phyloP scores from a whole-genome alignment of 768 basidiomycete genomes.

The Tephrocybe sp. region DNA sequence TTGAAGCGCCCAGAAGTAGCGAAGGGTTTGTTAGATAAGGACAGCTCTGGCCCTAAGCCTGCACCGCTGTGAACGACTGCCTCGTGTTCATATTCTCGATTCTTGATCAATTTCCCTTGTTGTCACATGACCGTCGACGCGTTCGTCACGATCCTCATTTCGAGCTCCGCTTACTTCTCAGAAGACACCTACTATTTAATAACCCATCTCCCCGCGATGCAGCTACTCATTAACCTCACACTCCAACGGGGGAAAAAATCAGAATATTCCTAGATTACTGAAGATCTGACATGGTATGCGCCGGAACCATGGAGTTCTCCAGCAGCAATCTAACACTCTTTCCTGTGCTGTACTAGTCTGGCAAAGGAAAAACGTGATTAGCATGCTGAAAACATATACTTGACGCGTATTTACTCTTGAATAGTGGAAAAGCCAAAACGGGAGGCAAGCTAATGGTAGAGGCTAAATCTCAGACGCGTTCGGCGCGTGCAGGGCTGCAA shows the following conservation, averaged over 20 bases:
- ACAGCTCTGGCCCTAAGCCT: constrained; percentile 3
- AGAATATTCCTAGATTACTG: background rate
- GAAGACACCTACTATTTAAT: constrained; percentile 7
- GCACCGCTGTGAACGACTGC: constrained; percentile 18
- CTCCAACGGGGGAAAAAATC: background rate
- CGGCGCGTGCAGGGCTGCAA: constrained; percentile 61
- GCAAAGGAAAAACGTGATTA: constrained; percentile 55
- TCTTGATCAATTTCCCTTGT: constrained; percentile 2
- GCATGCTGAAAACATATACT: background rate
- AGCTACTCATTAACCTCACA: constrained; percentile 4
- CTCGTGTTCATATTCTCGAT: constrained; percentile 16
- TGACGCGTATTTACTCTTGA: constrained; percentile 13
- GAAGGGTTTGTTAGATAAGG: background rate
- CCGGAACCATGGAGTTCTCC: too few relatives aligned
- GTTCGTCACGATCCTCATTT: constrained; percentile 16
- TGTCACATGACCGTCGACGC: constrained; percentile 22
- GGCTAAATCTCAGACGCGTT: constrained; percentile 66
- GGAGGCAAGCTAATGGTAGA: constrained; percentile 40
- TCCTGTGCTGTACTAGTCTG: constrained; percentile 36
- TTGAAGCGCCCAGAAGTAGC: background rate
- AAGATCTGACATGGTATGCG: constrained; percentile 19
- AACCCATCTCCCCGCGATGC: background rate
- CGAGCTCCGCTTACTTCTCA: constrained; percentile 16
- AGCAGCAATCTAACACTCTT: constrained; percentile 6
- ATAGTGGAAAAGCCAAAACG: constrained; percentile 19